Base-by-base conservation (phyloP, 2,329 filamentous ascomycete species). In the Arachnomyces sp. region DNA sequence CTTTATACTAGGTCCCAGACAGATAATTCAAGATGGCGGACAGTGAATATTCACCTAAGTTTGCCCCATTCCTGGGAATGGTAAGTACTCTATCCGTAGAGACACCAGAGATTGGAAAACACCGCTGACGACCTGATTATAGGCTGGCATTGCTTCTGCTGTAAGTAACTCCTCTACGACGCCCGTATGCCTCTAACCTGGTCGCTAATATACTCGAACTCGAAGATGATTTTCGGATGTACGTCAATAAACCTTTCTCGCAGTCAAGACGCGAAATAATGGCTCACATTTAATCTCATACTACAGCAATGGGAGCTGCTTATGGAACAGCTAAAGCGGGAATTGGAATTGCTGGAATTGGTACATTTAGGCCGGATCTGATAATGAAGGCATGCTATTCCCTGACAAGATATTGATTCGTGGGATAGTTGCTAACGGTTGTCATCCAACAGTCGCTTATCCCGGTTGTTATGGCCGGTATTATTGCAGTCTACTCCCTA, bases 401-500 rank as follows among this genome's bases (percentile, higher is more conserved):
- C 25, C 31, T 6, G 11, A 16, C 28, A 15, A 7, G 12, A n/a
- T n/a, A n/a, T n/a, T 32, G 4, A 34, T 25, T 18, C 11, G 7
- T 7, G 7, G 12, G 13, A 31, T 7, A n/a, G 18, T 44, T 28
- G 40, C 52, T 59, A 43, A 59, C 46, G 28, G 28, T 7, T 17
- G n/a, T n/a, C n/a, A n/a, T n/a, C n/a, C 18, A 25, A 38, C 47
- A 72, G 68, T 72, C 68, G 28, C 57, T 72, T 34, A 70, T 72
- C 38, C 69, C 69, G 21, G 69, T 72, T 39, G 68, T 98, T 72
- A 98, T 98, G 92, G 94, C 92, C 54, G 92, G 92, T 78, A 98
- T 98, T 62, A 87, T 98, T 58, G 92, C 92, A 43, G 92, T 98
- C 52, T 98, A 98, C 70, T 86, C 89, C 38, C 84, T 98, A 53